A percentile compares a stretch with the other conserved stretches of the same genome.
These are phyloP conservation scores for Russula sp. DNA, from an alignment of 768 basidiomycete species.

Conservation along the genomic window DNA sequence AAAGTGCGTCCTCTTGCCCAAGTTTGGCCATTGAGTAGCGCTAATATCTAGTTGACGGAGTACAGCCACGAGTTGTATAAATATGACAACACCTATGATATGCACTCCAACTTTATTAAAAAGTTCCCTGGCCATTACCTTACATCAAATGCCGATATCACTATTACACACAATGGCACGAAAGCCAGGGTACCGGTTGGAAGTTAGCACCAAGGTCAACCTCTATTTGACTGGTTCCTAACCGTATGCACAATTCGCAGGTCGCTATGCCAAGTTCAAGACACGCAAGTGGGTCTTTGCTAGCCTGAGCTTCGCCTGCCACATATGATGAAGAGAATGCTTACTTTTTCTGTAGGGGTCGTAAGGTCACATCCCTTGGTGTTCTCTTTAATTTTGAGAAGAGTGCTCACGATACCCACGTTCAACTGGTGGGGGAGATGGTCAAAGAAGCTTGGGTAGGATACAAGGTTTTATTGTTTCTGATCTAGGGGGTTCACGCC, in stretches of 20 bases:
- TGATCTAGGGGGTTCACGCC: not conserved
- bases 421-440: conserved; percentile 67
- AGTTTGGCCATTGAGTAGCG: not conserved
- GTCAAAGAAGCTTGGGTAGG: conserved; percentile 72
- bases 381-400: conserved; percentile 78
- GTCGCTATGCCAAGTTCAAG: conserved; percentile 62
- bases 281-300: conserved; percentile 35
- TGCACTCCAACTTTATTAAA: conserved; percentile 64
- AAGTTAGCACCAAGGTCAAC: conserved; percentile 25
- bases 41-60: not conserved
- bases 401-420: conserved; percentile 64
- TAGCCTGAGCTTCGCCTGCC: too few relatives aligned
- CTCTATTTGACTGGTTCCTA: not conserved
- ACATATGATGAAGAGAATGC: not conserved
- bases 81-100: conserved; percentile 58
- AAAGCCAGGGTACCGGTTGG: conserved; percentile 39
- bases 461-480: not conserved
- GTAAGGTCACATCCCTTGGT: conserved; percentile 61
- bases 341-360: conserved; percentile 37
- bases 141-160: conserved; percentile 83
- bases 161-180: conserved; percentile 40
- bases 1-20: conserved; percentile 45
- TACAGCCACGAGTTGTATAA: conserved; percentile 75
- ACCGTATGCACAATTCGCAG: conserved; percentile 25
- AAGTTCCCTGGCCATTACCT: conserved; percentile 66